These are phyloP conservation scores for Trifolium subterraneum DNA, from an alignment of 306 rosid species.

Conservation along the genomic window DNA sequence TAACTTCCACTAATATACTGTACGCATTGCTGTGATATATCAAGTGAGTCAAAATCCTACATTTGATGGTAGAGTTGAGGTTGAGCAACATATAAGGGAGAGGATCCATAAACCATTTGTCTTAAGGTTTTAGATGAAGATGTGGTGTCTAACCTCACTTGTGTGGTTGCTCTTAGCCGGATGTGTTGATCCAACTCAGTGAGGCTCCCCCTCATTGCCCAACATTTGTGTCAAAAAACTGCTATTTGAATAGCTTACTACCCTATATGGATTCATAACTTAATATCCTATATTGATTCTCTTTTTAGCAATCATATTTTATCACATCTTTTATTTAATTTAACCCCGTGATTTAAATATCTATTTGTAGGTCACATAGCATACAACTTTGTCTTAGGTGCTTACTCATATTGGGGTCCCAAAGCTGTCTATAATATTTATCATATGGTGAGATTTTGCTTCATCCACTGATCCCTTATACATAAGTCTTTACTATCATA, in stretches of 20 bases:
- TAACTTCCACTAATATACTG: constrained; percentile 38
- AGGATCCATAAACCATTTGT: too few species aligned
- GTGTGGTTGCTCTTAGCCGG: too few species aligned
- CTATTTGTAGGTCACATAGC: constrained; percentile 64
- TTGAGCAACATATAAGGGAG: too few species aligned
- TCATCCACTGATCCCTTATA: constrained; percentile 15
- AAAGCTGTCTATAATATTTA: constrained; percentile 81
- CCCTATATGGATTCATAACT: not conserved
- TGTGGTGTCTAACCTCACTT: too few species aligned
- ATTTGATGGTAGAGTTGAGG: too few species aligned
- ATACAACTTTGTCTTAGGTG: constrained; percentile 86
- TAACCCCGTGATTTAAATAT: constrained; percentile 22
- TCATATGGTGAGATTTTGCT: constrained; percentile 65
- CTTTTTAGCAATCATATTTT: constrained; percentile 27
- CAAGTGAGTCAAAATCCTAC: too few species aligned
- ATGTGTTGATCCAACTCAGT: too few species aligned
- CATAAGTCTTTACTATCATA: not conserved
- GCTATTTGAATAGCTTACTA: constrained; percentile 22
- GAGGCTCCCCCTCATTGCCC: too few species aligned
- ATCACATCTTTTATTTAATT: constrained; percentile 10
- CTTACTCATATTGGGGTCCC: constrained; percentile 95
- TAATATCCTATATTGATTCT: not conserved
- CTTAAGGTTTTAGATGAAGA: too few species aligned
- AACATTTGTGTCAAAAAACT: constrained; percentile 19
- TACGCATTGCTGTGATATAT: not conserved